phyloP scores from a whole-genome alignment of 2,329 filamentous ascomycete species.

The Lachnum nothofagi region DNA sequence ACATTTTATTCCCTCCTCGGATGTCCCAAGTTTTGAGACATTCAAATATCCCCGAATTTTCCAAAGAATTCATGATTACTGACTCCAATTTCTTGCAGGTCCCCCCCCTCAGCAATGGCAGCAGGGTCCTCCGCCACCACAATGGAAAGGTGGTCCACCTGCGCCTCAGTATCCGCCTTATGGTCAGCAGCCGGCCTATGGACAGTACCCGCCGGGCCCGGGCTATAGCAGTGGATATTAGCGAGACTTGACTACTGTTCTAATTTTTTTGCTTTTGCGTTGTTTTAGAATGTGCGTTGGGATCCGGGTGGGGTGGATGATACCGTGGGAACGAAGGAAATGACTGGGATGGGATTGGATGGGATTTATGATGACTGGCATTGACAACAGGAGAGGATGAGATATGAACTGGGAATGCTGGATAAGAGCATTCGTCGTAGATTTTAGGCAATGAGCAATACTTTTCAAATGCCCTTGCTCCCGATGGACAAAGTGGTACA shows the following conservation, averaged over 20 bases:
- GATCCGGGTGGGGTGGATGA: not conserved
- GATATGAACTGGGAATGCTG: not conserved
- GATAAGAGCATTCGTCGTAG: not conserved
- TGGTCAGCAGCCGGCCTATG: constrained; percentile 14
- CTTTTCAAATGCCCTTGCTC: too few species aligned
- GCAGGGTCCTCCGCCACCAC: constrained; percentile 7
- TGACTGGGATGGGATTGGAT: not conserved
- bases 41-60: too few species aligned
- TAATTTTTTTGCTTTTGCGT: not conserved
- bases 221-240: constrained; percentile 10
- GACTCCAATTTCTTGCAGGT: constrained; percentile 6
- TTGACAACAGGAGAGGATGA: not conserved
- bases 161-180: constrained; percentile 7
- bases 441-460: too few species aligned
- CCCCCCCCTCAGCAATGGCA: not conserved
- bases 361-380: not conserved
- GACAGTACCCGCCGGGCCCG: constrained; percentile 1
- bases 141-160: constrained; percentile 5
- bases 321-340: too few species aligned
- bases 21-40: too few species aligned
- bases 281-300: not conserved
- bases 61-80: too few species aligned
- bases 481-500: too few species aligned
- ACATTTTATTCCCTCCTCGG: too few species aligned
- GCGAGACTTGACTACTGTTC: too few species aligned